These are phyloP conservation scores for Tephrocybe sp. DNA, from an alignment of 768 basidiomycete species.

Conservation along the genomic window DNA sequence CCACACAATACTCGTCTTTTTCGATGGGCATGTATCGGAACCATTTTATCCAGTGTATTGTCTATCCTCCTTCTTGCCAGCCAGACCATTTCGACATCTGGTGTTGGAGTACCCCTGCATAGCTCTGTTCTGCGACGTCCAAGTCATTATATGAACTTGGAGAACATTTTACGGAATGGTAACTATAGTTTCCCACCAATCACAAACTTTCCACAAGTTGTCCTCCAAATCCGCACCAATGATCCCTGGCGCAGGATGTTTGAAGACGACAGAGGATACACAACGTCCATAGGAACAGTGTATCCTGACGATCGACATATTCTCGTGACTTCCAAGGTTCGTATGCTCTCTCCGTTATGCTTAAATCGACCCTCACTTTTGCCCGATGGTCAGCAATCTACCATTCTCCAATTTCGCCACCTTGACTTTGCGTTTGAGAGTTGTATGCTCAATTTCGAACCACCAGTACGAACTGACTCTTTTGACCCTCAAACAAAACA, in stretches of 20 bases:
- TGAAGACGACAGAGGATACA: slow-evolving; percentile 1
- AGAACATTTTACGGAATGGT: neutral
- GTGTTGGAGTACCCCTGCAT: no score
- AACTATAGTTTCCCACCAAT: neutral
- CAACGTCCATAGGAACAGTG: neutral
- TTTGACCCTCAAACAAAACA: slow-evolving; percentile 1
- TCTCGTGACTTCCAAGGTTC: slow-evolving; percentile 1
- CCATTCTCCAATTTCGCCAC: slow-evolving; percentile 12
- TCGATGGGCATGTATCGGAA: no score
- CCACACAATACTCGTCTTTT: no score
- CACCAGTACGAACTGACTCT: slow-evolving; percentile 2
- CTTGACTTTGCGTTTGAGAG: slow-evolving; percentile 15
- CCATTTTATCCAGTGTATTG: no score
- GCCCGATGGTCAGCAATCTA: slow-evolving; percentile 13
- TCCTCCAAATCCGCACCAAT: neutral
- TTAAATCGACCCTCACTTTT: neutral
- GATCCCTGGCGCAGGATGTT: neutral
- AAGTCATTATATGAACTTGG: slow-evolving; percentile 7
- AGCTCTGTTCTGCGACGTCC: slow-evolving; percentile 7
- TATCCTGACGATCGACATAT: slow-evolving; percentile 6
- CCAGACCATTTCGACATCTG: no score
- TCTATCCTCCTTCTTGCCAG: no score
- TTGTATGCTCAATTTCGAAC: slow-evolving; percentile 1
- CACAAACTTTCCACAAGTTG: neutral
- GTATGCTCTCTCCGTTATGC: neutral